Base-by-base conservation (phyloP, 805 yeast genomes). In the Yueomyces sinensis region DNA sequence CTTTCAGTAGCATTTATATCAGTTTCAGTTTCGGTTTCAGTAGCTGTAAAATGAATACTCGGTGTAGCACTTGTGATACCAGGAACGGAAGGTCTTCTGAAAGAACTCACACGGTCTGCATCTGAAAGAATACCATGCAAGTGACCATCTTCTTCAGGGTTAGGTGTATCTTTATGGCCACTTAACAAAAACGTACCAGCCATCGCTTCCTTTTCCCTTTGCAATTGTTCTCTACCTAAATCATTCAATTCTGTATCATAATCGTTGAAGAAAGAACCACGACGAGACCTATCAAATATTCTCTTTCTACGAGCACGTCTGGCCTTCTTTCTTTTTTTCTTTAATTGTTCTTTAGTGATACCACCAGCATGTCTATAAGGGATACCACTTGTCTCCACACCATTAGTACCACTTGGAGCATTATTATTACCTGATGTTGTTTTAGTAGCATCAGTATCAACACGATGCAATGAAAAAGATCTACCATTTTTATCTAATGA, bases 391-490 rank as follows among this genome's bases (percentile, higher is more conserved):
- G 80, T 75, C 51, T 75, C 81, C 14, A 75, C 56, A 15, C 20
- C 14, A 6, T 13, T 4, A 4, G 27, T 31, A 15, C 24, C 9
- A 9, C 22, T 9, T 7, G 7, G 7, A 35, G 38, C 32, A 24
- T 16, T 35, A 17, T 17, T 17, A 19, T 28, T 31, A 19, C 34
- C 23, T 23, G 31, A 17, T 13, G 35, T 37, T 6, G 52, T 32
- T 9, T 67, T 62, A 9, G 17, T 7, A 15, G 67, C 70, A 42
- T 60, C 60, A 0, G 94, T 82, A 50, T 84, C 95, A 31, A 84
- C 71, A 48, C 94, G 70, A 39, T 80, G 87, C 41, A 87, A 67
- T 2, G 95, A 83, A 45, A 82, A 75, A 1, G 91, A 74, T 20
- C 87, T 70, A 6, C 86, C 81, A 13, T 43, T 37, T 28, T 40